Conservation (phyloP, 1,284 basidiomycete species). For the Schizophyllum amplum region DNA sequence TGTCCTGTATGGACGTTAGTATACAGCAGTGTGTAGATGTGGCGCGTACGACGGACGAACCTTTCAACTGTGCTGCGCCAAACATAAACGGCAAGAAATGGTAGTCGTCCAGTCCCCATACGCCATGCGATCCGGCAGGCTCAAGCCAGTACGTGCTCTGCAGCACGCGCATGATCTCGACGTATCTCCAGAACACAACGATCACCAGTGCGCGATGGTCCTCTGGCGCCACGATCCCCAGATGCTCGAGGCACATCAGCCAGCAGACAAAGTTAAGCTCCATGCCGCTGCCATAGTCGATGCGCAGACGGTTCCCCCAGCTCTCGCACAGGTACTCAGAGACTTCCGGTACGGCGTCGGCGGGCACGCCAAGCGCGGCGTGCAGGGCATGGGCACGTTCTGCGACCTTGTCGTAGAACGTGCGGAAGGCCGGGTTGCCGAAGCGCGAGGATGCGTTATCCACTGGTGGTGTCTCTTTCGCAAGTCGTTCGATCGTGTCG, state of each 20-base stretch:
- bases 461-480: slow-evolving; percentile 71
- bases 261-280: slow-evolving; percentile 97
- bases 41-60: slow-evolving; percentile 23
- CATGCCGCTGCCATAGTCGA: slow-evolving; percentile 99
- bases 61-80: slow-evolving; percentile 78
- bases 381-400: slow-evolving; percentile 45
- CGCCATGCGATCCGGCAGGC: slow-evolving; percentile 95
- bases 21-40: background rate
- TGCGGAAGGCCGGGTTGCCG: slow-evolving; percentile 94
- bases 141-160: slow-evolving; percentile 98
- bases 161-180: slow-evolving; percentile 82
- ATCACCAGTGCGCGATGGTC: slow-evolving; percentile 80
- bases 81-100: slow-evolving; percentile 95
- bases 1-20: slow-evolving; percentile 52
- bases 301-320: slow-evolving; percentile 89
- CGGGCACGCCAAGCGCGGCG: slow-evolving; percentile 47
- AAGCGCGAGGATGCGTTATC: slow-evolving; percentile 91
- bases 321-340: slow-evolving; percentile 78
- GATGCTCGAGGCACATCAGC: slow-evolving; percentile 82
- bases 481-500: slow-evolving; percentile 60
- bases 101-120: slow-evolving; percentile 98
- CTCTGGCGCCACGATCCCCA: slow-evolving; percentile 53
- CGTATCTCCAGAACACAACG: slow-evolving; percentile 92
- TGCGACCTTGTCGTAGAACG: slow-evolving; percentile 79
- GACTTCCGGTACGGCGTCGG: slow-evolving; percentile 57